Evolutionary conservation across 768 basidiomycete genomes (phyloP), one percentile per base, ranked within the genome.

Genomic region (Phylloporus rhodoxanthus): DNA sequence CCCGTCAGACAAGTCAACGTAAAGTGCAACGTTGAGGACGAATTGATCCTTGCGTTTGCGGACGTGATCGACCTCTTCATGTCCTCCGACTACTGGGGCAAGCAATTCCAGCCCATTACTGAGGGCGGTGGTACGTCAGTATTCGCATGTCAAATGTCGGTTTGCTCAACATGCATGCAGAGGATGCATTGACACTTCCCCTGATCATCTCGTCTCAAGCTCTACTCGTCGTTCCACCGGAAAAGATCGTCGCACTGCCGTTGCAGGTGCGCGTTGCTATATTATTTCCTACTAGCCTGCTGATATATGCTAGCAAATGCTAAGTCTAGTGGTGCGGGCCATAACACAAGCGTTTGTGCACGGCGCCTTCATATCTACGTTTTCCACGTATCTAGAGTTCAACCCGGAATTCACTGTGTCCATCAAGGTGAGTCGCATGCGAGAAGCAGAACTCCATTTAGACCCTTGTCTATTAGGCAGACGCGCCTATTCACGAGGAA

Each of bases 21-120:
- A 8, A 72, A 75, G 39, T 67, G 68, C 4, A 61, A 59, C 37
- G 75, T 84, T 9, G 83, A 90, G 63, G 77, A 84, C 47, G 84
- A 87, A 57, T 62, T 80, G 21, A 70, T 89, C 26, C 70, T 91
- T 23, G 78, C 84, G 3, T 70, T 88, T 23, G 87, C 88, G 8
- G 87, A 89, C 60, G 76, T 85, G 20, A 77, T 89, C 63, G 87
- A 89, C 56, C 66, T 75, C 10, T 81, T 83, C 53, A 57, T 60
- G 15, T 62, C 60, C 7, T 67, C 70, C 5, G 65, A 63, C 41
- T 71, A 71, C 14, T 88, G 87, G 87, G 80, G 84, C 60, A 76
- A 72, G 45, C 85, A 89, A 57, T 88, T 87, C 60, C 74, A 74
- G 49, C 75, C 77, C n/a, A 69, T 70, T 15, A 69, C 73, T 6